A percentile compares a stretch with the other conserved stretches of the same genome.
Conservation (phyloP, 2,329 filamentous ascomycete genomes). For the Aureobasidium sp. region DNA sequence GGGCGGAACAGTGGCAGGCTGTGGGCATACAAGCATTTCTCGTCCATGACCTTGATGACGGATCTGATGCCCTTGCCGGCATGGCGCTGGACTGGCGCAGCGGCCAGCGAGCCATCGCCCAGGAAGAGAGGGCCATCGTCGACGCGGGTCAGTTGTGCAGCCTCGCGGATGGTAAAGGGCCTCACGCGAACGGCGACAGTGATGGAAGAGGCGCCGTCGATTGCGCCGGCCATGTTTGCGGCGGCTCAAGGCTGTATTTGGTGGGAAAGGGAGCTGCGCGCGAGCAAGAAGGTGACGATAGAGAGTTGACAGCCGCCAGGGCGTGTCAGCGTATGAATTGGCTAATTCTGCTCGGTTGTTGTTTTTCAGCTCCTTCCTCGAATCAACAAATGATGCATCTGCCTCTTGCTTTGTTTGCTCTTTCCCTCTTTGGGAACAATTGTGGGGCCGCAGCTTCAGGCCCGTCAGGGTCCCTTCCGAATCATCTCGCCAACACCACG, state of each 20-base stretch:
- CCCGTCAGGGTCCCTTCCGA: not conserved
- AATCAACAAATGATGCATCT: not conserved
- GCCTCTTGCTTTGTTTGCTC: not conserved
- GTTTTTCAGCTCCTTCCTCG: not conserved
- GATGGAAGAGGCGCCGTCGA: slow-evolving; percentile 44
- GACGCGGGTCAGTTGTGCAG: slow-evolving; percentile 72
- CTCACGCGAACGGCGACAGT: slow-evolving; percentile 53
- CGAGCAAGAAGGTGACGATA: not conserved
- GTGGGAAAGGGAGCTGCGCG: not conserved
- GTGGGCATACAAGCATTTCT: slow-evolving; percentile 75
- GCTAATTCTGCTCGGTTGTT: not conserved
- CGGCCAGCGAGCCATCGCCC: slow-evolving; percentile 94
- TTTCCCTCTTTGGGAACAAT: not conserved
- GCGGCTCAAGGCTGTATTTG: not conserved
- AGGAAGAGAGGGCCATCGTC: slow-evolving; percentile 89
- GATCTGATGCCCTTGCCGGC: slow-evolving; percentile 79
- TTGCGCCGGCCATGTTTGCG: slow-evolving; percentile 19
- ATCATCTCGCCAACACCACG: not conserved
- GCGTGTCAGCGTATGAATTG: slow-evolving; percentile 6
- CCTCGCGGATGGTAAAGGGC: slow-evolving; percentile 78
- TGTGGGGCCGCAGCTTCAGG: not conserved
- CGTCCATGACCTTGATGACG: slow-evolving; percentile 93
- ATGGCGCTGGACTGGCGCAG: slow-evolving; percentile 68
- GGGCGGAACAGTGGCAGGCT: not conserved
- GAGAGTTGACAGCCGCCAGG: slow-evolving; percentile 6